phyloP scores from a whole-genome alignment of 2,329 filamentous ascomycete genomes.

The Hypoxylon sp. region DNA sequence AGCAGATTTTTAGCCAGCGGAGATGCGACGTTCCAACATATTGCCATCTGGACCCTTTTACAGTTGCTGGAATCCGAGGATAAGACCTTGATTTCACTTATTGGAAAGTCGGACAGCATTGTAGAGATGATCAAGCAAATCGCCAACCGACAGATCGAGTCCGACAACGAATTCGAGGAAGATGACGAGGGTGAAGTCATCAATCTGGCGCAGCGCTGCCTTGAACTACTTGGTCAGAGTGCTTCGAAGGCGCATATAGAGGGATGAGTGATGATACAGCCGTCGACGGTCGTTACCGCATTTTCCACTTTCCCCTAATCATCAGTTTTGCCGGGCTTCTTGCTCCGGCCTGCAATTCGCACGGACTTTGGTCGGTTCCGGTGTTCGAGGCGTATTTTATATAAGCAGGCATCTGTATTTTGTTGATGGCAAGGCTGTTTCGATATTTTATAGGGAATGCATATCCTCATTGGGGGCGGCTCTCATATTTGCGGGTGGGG shows the following conservation, averaged over 20 bases:
- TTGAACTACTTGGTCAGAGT: constrained; percentile 85
- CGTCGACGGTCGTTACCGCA: constrained; percentile 26
- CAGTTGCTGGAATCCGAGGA: constrained; percentile 97
- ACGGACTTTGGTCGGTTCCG: constrained; percentile 58
- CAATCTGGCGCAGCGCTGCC: constrained; percentile 87
- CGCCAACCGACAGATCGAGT: constrained; percentile 88
- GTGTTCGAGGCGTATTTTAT: constrained; percentile 62
- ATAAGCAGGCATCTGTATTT: constrained; percentile 53
- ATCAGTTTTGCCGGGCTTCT: constrained; percentile 50
- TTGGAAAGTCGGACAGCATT: constrained; percentile 91
- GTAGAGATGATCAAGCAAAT: constrained; percentile 93
- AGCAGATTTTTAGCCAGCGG: constrained; percentile 93
- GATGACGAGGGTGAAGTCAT: constrained; percentile 95
- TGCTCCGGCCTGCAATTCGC: constrained; percentile 53
- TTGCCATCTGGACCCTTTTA: constrained; percentile 97
- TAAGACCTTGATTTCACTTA: constrained; percentile 86
- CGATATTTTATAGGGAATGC: constrained; percentile 51
- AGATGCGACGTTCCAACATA: constrained; percentile 98
- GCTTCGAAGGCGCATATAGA: constrained; percentile 86
- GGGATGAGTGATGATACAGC: constrained; percentile 26
- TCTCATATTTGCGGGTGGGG: constrained; percentile 40
- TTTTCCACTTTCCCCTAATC: constrained; percentile 50
- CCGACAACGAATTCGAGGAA: constrained; percentile 87
- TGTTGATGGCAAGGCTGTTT: constrained; percentile 45
- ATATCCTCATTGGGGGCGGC: constrained; percentile 52